Evolutionary conservation across 179 eudicot genomes (phyloP).

Genomic region (Drosera spatulata): DNA sequence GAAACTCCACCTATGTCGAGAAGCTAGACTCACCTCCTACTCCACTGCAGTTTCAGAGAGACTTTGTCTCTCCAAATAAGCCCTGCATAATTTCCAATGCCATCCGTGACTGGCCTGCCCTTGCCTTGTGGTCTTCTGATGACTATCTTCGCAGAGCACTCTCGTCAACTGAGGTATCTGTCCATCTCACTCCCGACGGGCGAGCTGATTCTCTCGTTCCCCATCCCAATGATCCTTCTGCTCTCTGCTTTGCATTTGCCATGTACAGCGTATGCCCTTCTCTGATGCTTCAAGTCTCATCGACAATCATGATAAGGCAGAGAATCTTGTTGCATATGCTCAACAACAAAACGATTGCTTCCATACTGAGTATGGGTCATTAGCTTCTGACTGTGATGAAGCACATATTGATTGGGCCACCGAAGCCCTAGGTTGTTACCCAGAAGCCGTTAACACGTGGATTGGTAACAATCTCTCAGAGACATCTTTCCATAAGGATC

Average conservation of each 20-base stretch:
- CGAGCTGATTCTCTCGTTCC: conserved; percentile 67
- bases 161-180: conserved; percentile 46
- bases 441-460: conserved; percentile 96
- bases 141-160: conserved; percentile 41
- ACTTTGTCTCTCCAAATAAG: conserved; percentile 63
- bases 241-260: conserved; percentile 78
- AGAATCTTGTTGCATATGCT: conserved; percentile 46
- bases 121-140: conserved; percentile 61
- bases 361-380: conserved; percentile 44
- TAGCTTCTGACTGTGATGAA: conserved; percentile 59
- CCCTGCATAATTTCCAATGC: conserved; percentile 85
- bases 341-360: conserved; percentile 96
- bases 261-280: conserved; percentile 47
- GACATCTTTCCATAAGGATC: conserved; percentile 91
- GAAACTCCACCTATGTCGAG: conserved; percentile 40
- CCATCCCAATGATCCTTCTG: conserved; percentile 30
- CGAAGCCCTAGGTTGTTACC: conserved; percentile 67
- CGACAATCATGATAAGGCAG: conserved; percentile 10
- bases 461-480: conserved; percentile 56
- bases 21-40: conserved; percentile 64
- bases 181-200: conserved; percentile 90
- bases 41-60: conserved; percentile 69
- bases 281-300: conserved; percentile 38
- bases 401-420: conserved; percentile 70
- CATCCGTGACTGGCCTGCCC: conserved; percentile 69